Conservation (phyloP, 2,329 filamentous ascomycete genomes). For the Claviceps sp. region DNA sequence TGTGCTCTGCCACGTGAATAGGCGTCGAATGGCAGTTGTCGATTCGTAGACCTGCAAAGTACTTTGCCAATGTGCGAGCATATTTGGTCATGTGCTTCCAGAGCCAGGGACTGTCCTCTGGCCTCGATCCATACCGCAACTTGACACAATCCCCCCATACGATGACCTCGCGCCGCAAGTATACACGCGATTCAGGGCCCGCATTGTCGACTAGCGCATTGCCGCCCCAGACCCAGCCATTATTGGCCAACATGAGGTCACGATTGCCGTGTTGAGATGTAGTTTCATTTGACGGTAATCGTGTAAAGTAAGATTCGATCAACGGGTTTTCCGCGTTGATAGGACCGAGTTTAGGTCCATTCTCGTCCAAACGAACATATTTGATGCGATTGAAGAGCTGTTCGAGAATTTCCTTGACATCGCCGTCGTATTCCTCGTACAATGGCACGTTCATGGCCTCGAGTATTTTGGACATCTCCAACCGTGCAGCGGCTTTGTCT, state of each 20-base stretch:
- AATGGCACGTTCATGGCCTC: conserved; percentile 78
- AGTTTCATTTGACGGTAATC: conserved; percentile 63
- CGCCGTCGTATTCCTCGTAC: conserved; percentile 83
- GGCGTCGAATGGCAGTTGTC: conserved; percentile 98
- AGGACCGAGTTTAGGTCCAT: conserved; percentile 75
- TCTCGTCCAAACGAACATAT: conserved; percentile 82
- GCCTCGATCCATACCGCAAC: conserved; percentile 70
- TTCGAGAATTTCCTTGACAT: conserved; percentile 70
- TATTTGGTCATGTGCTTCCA: conserved; percentile 97
- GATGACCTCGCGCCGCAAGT: conserved; percentile 89
- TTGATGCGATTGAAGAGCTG: conserved; percentile 92
- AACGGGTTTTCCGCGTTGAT: conserved; percentile 67
- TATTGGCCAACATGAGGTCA: conserved; percentile 77
- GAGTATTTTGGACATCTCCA: conserved; percentile 49
- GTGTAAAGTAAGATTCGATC: conserved; percentile 90
- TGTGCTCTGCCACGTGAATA: conserved; percentile 83
- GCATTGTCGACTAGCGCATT: conserved; percentile 92
- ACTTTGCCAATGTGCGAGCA: conserved; percentile 80
- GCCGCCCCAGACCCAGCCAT: conserved; percentile 97
- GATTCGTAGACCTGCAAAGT: conserved; percentile 90
- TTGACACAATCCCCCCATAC: conserved; percentile 99
- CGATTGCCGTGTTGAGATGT: conserved; percentile 65
- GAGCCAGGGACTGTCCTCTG: conserved; percentile 78
- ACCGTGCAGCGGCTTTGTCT: conserved; percentile 35
- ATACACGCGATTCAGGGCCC: conserved; percentile 78